Conservation (phyloP, 108 stramenopile genomes). For the Phaeodactylum tricornutum region DNA sequence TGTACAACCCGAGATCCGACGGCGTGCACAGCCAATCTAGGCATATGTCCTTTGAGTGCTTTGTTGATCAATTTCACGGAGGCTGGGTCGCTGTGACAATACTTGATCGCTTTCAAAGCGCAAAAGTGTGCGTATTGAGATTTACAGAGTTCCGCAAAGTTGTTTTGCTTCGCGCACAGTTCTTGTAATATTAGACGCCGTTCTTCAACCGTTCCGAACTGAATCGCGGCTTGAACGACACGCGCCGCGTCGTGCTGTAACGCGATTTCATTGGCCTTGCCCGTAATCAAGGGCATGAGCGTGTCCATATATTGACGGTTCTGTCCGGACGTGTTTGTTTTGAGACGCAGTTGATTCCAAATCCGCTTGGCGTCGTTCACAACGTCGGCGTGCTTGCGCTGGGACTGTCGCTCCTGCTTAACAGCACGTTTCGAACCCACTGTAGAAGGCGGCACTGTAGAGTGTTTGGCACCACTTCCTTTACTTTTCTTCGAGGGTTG, state of each 20-base stretch:
- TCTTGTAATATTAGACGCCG: constrained; percentile 45
- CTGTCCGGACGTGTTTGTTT: constrained; percentile 60
- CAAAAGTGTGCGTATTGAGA: constrained; percentile 88
- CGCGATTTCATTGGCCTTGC: constrained; percentile 69
- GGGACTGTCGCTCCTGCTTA: constrained; percentile 45
- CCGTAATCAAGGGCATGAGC: constrained; percentile 59
- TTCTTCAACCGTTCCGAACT: constrained; percentile 62
- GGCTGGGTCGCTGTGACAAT: constrained; percentile 48
- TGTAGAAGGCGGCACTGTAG: too few relatives aligned
- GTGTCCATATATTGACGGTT: constrained; percentile 47
- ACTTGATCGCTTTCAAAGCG: constrained; percentile 84
- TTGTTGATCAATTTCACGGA: constrained; percentile 5
- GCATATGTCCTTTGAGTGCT: constrained; percentile 69
- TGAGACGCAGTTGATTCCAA: constrained; percentile 77
- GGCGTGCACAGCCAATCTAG: constrained; percentile 79
- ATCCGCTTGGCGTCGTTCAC: constrained; percentile 67
- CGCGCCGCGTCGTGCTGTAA: constrained; percentile 89
- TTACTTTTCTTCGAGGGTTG: too few relatives aligned
- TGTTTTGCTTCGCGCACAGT: constrained; percentile 24
- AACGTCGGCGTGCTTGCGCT: constrained; percentile 62
- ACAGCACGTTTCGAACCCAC: too few relatives aligned
- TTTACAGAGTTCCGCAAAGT: constrained; percentile 71
- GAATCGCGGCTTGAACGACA: constrained; percentile 80
- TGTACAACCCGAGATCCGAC: constrained; percentile 82
- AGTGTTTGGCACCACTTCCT: too few relatives aligned